A percentile compares a stretch with the other conserved stretches of the same genome.
These are phyloP conservation scores for Incumbomyces delicatus DNA, from an alignment of 2,329 filamentous ascomycete species.

Conservation along the genomic window DNA sequence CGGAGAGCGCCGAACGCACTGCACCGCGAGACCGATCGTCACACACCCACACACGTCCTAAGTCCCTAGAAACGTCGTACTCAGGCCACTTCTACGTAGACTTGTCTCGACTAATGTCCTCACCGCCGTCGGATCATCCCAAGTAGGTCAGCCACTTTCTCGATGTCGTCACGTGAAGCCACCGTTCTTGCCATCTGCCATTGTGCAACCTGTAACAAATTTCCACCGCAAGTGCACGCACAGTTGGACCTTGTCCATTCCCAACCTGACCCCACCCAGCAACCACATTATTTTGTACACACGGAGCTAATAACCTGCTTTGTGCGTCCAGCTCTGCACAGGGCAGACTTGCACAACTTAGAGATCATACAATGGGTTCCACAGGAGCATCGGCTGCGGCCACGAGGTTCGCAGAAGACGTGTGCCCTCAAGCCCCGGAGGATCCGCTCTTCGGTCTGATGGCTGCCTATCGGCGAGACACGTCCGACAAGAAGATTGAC, in stretches of 20 bases:
- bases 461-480: constrained; percentile 75
- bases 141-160: constrained; percentile 2
- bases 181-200: neutral
- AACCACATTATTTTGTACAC: too few species aligned
- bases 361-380: constrained; percentile 59
- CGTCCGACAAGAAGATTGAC: constrained; percentile 73
- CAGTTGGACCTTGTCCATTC: too few species aligned
- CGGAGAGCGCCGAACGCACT: constrained; percentile 3
- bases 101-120: neutral
- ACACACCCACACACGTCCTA: too few species aligned
- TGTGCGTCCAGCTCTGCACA: neutral
- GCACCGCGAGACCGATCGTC: neutral
- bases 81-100: neutral
- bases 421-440: constrained; percentile 82
- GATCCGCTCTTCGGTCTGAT: constrained; percentile 92
- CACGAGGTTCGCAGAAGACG: constrained; percentile 64
- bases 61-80: too few species aligned
- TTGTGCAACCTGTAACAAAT: too few species aligned
- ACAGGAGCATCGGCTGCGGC: constrained; percentile 31
- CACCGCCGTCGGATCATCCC: neutral
- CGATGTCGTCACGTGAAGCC: constrained; percentile 1
- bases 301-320: too few species aligned
- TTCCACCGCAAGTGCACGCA: too few species aligned
- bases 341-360: constrained; percentile 50
- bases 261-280: too few species aligned